Percentiles rank a stretch among this genome's conserved stretches.
phyloP scores from a whole-genome alignment of 1,284 basidiomycete species.

The Cutaneotrichosporon cavernicola region DNA sequence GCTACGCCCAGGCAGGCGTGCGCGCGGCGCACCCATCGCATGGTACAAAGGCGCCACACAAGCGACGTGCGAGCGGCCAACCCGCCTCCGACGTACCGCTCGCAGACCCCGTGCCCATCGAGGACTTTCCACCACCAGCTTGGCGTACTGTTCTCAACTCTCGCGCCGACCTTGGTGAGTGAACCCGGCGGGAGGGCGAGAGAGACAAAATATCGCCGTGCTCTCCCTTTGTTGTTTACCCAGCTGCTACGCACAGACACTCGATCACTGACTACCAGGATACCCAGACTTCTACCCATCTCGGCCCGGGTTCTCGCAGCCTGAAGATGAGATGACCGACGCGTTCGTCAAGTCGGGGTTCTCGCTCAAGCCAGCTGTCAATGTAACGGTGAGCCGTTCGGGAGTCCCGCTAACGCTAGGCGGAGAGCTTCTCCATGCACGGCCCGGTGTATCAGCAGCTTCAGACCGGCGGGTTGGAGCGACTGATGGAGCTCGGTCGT shows the following conservation, averaged over 20 bases:
- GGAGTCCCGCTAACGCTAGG: conserved; percentile 40
- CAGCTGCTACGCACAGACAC: background rate
- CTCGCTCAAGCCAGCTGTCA: conserved; percentile 60
- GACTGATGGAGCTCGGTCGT: conserved; percentile 74
- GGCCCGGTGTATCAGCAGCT: conserved; percentile 58
- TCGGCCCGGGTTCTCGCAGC: conserved; percentile 72
- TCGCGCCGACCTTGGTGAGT: conserved; percentile 48
- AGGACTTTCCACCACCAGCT: conserved; percentile 47
- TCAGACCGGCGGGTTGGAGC: conserved; percentile 59
- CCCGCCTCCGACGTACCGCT: conserved; percentile 18
- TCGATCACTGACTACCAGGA: conserved; percentile 56
- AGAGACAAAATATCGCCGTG: background rate
- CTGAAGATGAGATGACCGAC: conserved; percentile 79
- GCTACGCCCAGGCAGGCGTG: conserved; percentile 15
- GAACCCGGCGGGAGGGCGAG: background rate
- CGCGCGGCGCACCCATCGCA: conserved; percentile 15
- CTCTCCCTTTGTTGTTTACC: background rate
- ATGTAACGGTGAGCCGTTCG: conserved; percentile 16
- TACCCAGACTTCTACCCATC: conserved; percentile 85
- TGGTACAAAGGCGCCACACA: conserved; percentile 18
- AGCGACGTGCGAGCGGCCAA: conserved; percentile 18
- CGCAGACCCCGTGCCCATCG: conserved; percentile 38
- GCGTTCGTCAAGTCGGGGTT: conserved; percentile 77
- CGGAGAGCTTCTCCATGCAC: conserved; percentile 60
- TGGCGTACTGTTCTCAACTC: conserved; percentile 49